Base-by-base conservation (phyloP, 768 basidiomycete species). In the Tremella fuciformis region DNA sequence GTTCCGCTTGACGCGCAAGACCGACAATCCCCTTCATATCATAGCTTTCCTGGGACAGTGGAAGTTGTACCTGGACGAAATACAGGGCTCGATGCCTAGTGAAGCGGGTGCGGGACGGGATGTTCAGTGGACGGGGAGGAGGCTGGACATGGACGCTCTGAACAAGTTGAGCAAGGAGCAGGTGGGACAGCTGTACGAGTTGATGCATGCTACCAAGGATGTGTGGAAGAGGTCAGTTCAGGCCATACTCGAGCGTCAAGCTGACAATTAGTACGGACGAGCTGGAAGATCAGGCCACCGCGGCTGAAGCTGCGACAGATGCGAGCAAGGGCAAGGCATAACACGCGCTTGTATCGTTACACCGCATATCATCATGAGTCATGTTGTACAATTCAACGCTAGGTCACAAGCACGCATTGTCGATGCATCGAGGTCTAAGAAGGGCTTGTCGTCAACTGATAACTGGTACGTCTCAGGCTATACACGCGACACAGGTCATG, bases 41-140 rank as follows among this genome's bases (percentile, higher is more conserved):
- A 94, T 98, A 74, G 92, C 91, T 1, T 99, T 99, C 73, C 81
- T 98, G 8, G 87, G 88, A 2, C 89, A 97, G 70, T 99, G 94
- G 94, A 96, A 94, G 76, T 75, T 83, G 58, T 98, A 99, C 76
- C 81, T 97, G 56, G 90, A 94, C 66, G 78, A 83, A 59, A 74
- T 78, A 1, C 63, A 73, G 50, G 42, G 42, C 15, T n/a, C 22
- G 8, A 8, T 46, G 6, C 8, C 19, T 8, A n/a, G 25, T 8
- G 49, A 50, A 22, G 3, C 21, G 16, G 29, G 56, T 26, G 24
- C 22, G 15, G 50, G 50, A 3, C 44, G 58, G n/a, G 53, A 66
- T 52, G 58, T 62, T 39, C 16, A 50, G 24, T 67, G 59, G 62
- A 65, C 59, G 26, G 79, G 79, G 8, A 63, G 70, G 53, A 68